Evolutionary conservation across 2,329 filamentous ascomycete species (phyloP), one percentile per base, ranked within the genome.

Genomic region (Juglanconis juglandina): DNA sequence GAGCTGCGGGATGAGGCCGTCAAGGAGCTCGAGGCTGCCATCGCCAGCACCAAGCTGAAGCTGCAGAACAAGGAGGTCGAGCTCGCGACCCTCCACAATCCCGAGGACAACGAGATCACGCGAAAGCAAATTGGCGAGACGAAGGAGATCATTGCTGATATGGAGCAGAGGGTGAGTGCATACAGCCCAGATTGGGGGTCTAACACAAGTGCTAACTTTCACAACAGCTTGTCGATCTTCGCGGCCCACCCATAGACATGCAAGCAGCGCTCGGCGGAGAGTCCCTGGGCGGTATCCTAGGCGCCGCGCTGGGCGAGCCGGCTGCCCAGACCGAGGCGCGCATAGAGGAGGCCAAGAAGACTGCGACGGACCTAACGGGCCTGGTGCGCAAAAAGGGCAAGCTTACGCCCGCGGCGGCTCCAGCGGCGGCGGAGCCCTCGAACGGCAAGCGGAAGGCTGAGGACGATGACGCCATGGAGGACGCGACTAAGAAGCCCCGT

Each of bases 141-240:
- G 65, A 90, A 90, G 75, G 88, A 92, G 63, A 86, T 95, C 66
- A 82, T 94, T 52, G 81, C 82, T 56, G 91, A 95, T 66, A 91
- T 95, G 85, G 87, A 92, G 75, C 84, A 88, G 71, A 81, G 90
- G 66, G 86, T 90, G 76, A 74, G 83, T 75, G 58, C 30, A 32
- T 41, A 1, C n/a, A 30, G 24, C 30, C 17, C 30, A 17, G 30
- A 7, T 14, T 8, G 6, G 8, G 3, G 14, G 13, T 9, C 14
- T 56, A 53, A 33, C 37, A 39, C 17, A 17, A 13, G n/a, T 67
- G 59, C 17, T 14, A 17, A 63, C 46, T 8, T 4, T 14, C 1
- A 1, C 4, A 24, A 55, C 33, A 89, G 81, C 84, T 94, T 39
- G 76, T 82, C 48, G 91, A 95, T 59, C 81, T 94, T 39, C 84